These are phyloP conservation scores for Lentinula guzmanii DNA, from an alignment of 768 basidiomycete species.

Conservation along the genomic window DNA sequence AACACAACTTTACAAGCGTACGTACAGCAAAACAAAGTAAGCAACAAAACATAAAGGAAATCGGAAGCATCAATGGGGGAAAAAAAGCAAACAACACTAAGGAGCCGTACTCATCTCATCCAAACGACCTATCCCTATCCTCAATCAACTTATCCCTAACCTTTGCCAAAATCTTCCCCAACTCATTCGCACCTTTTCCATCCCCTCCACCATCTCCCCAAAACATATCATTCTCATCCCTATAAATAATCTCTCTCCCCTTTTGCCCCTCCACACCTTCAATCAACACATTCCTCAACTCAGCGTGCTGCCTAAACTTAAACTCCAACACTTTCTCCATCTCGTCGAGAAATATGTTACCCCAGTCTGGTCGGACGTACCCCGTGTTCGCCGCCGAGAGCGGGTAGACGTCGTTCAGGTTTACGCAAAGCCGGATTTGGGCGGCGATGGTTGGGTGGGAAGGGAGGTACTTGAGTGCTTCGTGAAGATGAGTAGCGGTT, in stretches of 20 bases:
- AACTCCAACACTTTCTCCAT: conserved; percentile 62
- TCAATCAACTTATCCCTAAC: conserved; percentile 43
- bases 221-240: conserved; percentile 49
- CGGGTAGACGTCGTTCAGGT: conserved; percentile 31
- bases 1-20: conserved; percentile 14
- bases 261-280: conserved; percentile 41
- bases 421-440: conserved; percentile 37
- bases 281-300: conserved; percentile 43
- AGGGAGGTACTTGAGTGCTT: conserved; percentile 62
- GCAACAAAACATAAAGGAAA: background rate
- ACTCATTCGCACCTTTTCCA: conserved; percentile 48
- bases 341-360: conserved; percentile 44
- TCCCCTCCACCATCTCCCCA: conserved; percentile 54
- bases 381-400: conserved; percentile 25
- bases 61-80: background rate
- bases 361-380: conserved; percentile 48
- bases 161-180: conserved; percentile 53
- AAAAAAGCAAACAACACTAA: background rate
- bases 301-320: conserved; percentile 69
- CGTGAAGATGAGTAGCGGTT: conserved; percentile 68
- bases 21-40: background rate
- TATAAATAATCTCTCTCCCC: conserved; percentile 44
- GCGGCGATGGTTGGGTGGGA: conserved; percentile 48
- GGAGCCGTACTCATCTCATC: background rate
- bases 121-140: conserved; percentile 8